Conservation (phyloP, 148 eudicot species). For the Persicaria tinctoria region DNA sequence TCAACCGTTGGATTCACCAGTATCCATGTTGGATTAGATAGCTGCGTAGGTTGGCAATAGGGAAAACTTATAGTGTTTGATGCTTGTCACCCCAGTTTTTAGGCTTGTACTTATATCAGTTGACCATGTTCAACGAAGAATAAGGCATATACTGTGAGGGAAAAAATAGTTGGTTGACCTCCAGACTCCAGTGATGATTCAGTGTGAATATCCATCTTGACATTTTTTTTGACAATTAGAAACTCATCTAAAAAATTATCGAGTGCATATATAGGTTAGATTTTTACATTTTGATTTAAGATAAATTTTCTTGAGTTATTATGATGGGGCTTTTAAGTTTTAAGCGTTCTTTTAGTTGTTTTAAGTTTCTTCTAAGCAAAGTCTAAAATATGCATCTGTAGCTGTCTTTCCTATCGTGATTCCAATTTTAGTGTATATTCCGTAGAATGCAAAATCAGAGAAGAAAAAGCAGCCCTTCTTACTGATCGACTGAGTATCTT, state of each 20-base stretch:
- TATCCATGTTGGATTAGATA: neutral
- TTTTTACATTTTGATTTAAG: too few relatives aligned
- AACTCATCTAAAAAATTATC: neutral
- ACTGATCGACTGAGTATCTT: neutral
- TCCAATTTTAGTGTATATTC: too few relatives aligned
- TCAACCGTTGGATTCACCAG: neutral
- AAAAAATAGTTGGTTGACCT: neutral
- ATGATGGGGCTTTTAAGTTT: neutral
- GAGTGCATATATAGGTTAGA: neutral
- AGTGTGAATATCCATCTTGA: neutral
- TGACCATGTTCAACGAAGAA: neutral
- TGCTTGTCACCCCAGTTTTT: neutral
- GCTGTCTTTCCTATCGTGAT: too few relatives aligned
- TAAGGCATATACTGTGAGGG: neutral
- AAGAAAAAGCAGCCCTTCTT: neutral
- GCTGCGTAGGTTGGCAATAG: neutral
- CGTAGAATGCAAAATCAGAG: constrained; percentile 9
- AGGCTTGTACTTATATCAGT: neutral
- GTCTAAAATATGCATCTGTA: too few relatives aligned
- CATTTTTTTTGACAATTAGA: neutral
- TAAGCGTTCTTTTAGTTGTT: too few relatives aligned
- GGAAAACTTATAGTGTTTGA: too few relatives aligned
- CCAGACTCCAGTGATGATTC: neutral
- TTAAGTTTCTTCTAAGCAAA: too few relatives aligned
- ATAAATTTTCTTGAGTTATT: neutral